A percentile compares a stretch with the other conserved stretches of the same genome.
phyloP scores from a whole-genome alignment of 768 basidiomycete species.

The Rhizopogon sp. region DNA sequence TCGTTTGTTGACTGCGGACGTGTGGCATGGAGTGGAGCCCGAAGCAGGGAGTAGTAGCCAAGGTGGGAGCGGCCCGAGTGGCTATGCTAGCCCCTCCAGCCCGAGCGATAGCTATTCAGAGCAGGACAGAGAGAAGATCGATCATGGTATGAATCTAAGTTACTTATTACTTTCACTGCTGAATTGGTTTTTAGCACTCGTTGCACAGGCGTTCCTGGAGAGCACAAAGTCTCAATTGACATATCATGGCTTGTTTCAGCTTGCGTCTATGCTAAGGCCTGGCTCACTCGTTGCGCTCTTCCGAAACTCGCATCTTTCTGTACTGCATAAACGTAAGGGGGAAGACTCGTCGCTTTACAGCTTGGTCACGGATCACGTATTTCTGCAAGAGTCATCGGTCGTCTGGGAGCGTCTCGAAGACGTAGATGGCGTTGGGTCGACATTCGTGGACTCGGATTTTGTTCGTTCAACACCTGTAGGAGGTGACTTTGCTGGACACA shows the following conservation, averaged over 20 bases:
- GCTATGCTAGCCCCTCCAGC: conserved; percentile 4
- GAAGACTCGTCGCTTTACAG: conserved; percentile 58
- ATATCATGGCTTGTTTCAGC: conserved; percentile 80
- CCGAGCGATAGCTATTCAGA: conserved; percentile 34
- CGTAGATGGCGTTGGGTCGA: conserved; percentile 72
- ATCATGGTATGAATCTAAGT: conserved; percentile 53
- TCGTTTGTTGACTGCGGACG: conserved; percentile 44
- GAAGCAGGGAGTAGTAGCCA: conserved; percentile 5
- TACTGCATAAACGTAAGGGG: conserved; percentile 60
- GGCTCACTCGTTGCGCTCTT: conserved; percentile 81
- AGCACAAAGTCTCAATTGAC: conserved; percentile 77
- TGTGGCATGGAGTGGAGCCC: conserved; percentile 5
- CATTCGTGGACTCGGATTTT: conserved; percentile 76
- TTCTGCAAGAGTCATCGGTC: conserved; percentile 69
- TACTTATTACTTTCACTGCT: not conserved
- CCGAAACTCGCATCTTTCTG: conserved; percentile 85
- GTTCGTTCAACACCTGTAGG: conserved; percentile 60
- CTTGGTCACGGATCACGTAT: conserved; percentile 82
- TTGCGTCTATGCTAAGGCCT: conserved; percentile 44
- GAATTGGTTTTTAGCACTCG: conserved; percentile 43
- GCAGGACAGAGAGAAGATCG: conserved; percentile 58
- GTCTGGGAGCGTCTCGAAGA: conserved; percentile 93
- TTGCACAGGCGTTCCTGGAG: conserved; percentile 65
- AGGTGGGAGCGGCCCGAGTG: conserved; percentile 1
- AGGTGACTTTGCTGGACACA: conserved; percentile 76